phyloP scores from a whole-genome alignment of 305 asterid species.

The Caryopteris hybrid region DNA sequence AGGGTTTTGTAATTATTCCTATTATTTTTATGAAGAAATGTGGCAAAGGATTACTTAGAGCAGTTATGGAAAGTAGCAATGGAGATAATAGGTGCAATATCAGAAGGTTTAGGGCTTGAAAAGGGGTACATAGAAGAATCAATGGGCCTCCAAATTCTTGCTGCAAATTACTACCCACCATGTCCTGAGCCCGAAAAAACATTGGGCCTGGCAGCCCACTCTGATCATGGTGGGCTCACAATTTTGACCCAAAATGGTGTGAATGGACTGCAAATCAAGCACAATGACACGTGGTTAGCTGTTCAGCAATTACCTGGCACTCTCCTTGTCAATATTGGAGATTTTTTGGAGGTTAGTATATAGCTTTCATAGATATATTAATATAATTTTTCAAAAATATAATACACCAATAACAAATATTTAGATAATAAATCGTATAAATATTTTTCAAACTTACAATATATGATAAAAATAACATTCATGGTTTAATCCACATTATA shows the following conservation, averaged over 20 bases:
- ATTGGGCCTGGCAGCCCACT: constrained; percentile 50
- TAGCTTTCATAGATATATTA: background rate
- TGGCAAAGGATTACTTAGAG: constrained; percentile 40
- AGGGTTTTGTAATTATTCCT: too few relatives aligned
- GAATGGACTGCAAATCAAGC: constrained; percentile 49
- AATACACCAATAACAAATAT: too few relatives aligned
- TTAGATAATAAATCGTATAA: too few relatives aligned
- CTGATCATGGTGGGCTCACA: constrained; percentile 59
- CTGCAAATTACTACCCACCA: constrained; percentile 49
- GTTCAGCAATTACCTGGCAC: constrained; percentile 41
- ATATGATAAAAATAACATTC: too few relatives aligned
- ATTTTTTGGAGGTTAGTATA: constrained; percentile 42
- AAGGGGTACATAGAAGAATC: constrained; percentile 28
- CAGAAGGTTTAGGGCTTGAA: constrained; percentile 51
- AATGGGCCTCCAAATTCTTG: constrained; percentile 43
- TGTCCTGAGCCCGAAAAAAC: constrained; percentile 65
- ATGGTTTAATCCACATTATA: too few relatives aligned
- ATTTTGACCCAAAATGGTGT: constrained; percentile 52
- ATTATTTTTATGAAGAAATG: constrained; percentile 30
- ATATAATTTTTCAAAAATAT: too few relatives aligned
- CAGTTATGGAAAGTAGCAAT: constrained; percentile 35
- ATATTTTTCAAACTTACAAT: too few relatives aligned
- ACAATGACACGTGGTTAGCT: constrained; percentile 32
- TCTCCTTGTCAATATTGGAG: constrained; percentile 55
- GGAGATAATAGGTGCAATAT: constrained; percentile 38